Evolutionary conservation across 371 early-diverging fungal genomes (phyloP).

Genomic region (Mortierella sp.): DNA sequence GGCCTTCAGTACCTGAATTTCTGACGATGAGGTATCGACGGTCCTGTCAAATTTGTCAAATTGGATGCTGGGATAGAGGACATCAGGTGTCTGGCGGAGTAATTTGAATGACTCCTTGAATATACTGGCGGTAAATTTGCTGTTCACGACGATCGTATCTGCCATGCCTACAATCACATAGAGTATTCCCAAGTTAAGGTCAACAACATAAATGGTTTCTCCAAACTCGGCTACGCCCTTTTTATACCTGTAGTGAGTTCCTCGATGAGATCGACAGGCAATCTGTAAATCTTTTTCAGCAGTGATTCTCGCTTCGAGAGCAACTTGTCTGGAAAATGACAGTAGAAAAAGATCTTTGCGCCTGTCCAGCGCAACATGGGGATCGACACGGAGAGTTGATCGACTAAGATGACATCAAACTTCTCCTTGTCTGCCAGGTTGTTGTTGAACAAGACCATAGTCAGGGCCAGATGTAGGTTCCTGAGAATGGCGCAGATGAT

Average conservation of each 20-base stretch:
- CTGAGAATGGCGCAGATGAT: slow-evolving; percentile 88
- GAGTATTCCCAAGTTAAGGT: not conserved
- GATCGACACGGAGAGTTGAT: slow-evolving; percentile 89
- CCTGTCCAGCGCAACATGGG: slow-evolving; percentile 80
- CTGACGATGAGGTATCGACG: slow-evolving; percentile 65
- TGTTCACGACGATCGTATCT: slow-evolving; percentile 91
- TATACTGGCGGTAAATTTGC: slow-evolving; percentile 86
- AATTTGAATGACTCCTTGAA: slow-evolving; percentile 78
- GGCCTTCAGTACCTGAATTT: slow-evolving; percentile 67
- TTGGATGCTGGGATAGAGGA: slow-evolving; percentile 91
- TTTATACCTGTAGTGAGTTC: slow-evolving; percentile 82
- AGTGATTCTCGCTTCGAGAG: slow-evolving; percentile 72
- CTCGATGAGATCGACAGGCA: slow-evolving; percentile 87
- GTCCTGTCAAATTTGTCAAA: slow-evolving; percentile 73
- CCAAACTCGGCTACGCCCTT: too few species aligned
- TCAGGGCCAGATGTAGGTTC: slow-evolving; percentile 73
- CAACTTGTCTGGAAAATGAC: slow-evolving; percentile 96
- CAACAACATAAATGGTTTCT: not conserved
- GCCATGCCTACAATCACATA: slow-evolving; percentile 72
- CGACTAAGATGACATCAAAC: slow-evolving; percentile 88
- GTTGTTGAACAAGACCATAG: slow-evolving; percentile 57
- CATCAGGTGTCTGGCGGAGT: slow-evolving; percentile 68
- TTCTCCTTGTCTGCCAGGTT: slow-evolving; percentile 28
- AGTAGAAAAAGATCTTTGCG: slow-evolving; percentile 89
- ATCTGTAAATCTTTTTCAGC: slow-evolving; percentile 81